A percentile compares a stretch with the other conserved stretches of the same genome.
These are phyloP conservation scores for Fraxinus latifolia DNA, from an alignment of 305 asterid genomes.

Conservation along the genomic window DNA sequence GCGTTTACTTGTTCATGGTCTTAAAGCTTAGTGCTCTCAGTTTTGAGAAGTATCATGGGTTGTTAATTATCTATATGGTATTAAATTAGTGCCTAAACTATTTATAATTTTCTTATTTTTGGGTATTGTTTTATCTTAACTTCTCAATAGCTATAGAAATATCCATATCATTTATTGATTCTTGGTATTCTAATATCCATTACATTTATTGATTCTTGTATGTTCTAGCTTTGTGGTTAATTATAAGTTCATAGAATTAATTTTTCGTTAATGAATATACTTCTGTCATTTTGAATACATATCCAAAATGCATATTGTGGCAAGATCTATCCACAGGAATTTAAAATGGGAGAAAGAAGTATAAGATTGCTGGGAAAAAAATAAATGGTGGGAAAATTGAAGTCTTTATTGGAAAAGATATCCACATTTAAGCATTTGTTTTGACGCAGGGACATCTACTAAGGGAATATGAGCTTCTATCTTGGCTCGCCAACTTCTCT, in stretches of 20 bases:
- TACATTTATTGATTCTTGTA: neutral
- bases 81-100: neutral
- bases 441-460: slow-evolving; percentile 88
- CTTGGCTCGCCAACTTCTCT: slow-evolving; percentile 70
- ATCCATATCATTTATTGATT: neutral
- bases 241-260: neutral
- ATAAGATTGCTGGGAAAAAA: neutral
- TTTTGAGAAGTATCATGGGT: neutral
- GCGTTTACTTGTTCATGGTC: neutral
- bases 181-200: neutral
- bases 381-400: slow-evolving; percentile 29
- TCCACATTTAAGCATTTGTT: slow-evolving; percentile 71
- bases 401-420: slow-evolving; percentile 32
- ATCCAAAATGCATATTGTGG: neutral
- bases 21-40: neutral
- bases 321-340: slow-evolving; percentile 12
- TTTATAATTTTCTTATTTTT: neutral
- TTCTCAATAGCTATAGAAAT: neutral
- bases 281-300: slow-evolving; percentile 8
- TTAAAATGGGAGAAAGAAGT: neutral
- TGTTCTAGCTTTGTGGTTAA: neutral
- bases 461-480: slow-evolving; percentile 71
- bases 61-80: neutral
- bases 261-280: neutral
- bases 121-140: neutral